These are phyloP conservation scores for Neurospora sp. DNA, from an alignment of 495 filamentous ascomycete genomes.

Conservation along the genomic window DNA sequence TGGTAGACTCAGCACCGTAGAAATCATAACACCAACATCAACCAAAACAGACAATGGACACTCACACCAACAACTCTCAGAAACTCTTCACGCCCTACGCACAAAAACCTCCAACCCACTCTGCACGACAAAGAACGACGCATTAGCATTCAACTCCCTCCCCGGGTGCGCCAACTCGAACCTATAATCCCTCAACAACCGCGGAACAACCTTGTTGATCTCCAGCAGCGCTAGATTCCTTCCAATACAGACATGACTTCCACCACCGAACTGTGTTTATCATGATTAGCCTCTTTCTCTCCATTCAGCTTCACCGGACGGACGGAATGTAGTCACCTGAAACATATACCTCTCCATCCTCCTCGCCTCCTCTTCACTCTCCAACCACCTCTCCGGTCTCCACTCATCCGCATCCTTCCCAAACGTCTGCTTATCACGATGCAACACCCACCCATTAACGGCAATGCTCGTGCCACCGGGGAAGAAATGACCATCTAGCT, in stretches of 20 bases:
- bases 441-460: conserved; percentile 44
- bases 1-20: too few species aligned
- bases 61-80: too few species aligned
- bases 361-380: conserved; percentile 33
- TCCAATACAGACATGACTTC: conserved; percentile 45
- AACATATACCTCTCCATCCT: conserved; percentile 42
- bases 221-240: conserved; percentile 46
- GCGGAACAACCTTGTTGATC: conserved; percentile 46
- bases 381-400: conserved; percentile 57
- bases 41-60: too few species aligned
- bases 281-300: too few species aligned
- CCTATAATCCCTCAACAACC: conserved; percentile 38
- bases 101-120: conserved; percentile 37
- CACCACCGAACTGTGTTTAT: conserved; percentile 36
- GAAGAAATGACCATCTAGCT: conserved; percentile 42
- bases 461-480: conserved; percentile 42
- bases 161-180: conserved; percentile 39
- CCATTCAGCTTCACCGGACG: too few species aligned
- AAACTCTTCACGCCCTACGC: conserved; percentile 8
- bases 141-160: conserved; percentile 34
- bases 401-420: conserved; percentile 53
- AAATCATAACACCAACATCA: too few species aligned
- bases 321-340: conserved; percentile 22
- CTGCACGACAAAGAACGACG: conserved; percentile 47
- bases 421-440: conserved; percentile 44